Conservation (phyloP, 2,329 filamentous ascomycete species). For the Alternaria burnsii region DNA sequence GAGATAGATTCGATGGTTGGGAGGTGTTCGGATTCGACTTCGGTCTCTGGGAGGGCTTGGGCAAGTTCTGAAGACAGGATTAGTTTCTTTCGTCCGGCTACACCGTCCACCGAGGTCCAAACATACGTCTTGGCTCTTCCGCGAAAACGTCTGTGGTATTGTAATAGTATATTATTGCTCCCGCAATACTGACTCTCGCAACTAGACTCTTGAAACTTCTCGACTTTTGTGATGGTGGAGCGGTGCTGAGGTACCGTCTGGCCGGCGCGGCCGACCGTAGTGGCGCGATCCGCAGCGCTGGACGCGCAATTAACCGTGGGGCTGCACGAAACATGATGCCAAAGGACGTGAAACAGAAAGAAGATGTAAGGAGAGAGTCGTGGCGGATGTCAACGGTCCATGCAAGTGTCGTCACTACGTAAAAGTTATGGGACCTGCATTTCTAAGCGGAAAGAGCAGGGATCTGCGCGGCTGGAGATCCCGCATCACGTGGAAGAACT, state of each 20-base stretch:
- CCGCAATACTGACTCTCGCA: conserved; percentile 77
- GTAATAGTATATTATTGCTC: conserved; percentile 87
- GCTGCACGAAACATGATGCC: conserved; percentile 63
- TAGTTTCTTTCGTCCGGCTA: conserved; percentile 7
- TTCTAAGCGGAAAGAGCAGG: conserved; percentile 32
- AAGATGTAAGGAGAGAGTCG: conserved; percentile 27
- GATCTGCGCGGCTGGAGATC: conserved; percentile 12
- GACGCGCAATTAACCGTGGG: conserved; percentile 54
- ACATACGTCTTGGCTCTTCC: conserved; percentile 78
- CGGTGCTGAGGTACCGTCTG: conserved; percentile 65
- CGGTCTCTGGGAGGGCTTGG: conserved; percentile 51
- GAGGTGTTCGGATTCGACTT: conserved; percentile 52
- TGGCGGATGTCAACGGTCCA: conserved; percentile 22
- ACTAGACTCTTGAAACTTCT: conserved; percentile 83
- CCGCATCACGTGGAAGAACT: conserved; percentile 15
- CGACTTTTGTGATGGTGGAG: conserved; percentile 69
- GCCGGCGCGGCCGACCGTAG: conserved; percentile 50
- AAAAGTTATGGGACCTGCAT: conserved; percentile 35
- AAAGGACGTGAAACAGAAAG: conserved; percentile 27
- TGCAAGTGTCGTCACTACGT: conserved; percentile 22
- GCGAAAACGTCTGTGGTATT: conserved; percentile 89
- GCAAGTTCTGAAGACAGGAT: conserved; percentile 27
- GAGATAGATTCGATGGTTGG: conserved; percentile 57
- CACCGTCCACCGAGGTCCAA: not conserved
- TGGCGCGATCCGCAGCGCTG: conserved; percentile 42